Conservation (phyloP, 345 rosid species). For the Physaria fendleri region DNA sequence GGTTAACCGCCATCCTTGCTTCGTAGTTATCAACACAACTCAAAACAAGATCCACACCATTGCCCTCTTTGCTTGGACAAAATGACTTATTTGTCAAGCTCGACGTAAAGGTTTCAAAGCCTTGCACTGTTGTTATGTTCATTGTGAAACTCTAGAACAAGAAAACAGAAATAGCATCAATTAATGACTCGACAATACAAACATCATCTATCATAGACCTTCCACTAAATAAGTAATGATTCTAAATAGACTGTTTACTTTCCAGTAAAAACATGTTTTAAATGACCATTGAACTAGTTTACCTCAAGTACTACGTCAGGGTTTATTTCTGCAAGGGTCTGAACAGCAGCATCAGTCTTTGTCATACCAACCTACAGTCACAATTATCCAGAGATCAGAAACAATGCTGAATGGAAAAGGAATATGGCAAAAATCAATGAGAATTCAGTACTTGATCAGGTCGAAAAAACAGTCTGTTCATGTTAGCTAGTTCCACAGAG, state of each 20-base stretch:
- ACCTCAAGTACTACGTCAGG: slow-evolving; percentile 94
- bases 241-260: neutral
- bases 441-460: slow-evolving; percentile 70
- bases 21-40: slow-evolving; percentile 97
- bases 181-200: neutral
- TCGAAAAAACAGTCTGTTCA: slow-evolving; percentile 91
- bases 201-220: too few species aligned
- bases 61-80: slow-evolving; percentile 63
- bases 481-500: slow-evolving; percentile 92
- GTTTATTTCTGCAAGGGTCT: slow-evolving; percentile 88
- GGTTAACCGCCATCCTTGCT: slow-evolving; percentile 97
- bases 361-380: slow-evolving; percentile 80
- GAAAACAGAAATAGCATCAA: neutral
- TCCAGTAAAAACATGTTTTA: neutral
- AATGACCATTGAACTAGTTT: neutral
- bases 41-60: slow-evolving; percentile 88
- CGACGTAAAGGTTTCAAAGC: slow-evolving; percentile 79
- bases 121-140: slow-evolving; percentile 91
- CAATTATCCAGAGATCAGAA: neutral
- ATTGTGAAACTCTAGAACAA: slow-evolving; percentile 70
- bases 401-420: neutral
- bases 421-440: neutral
- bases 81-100: slow-evolving; percentile 67
- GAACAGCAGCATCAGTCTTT: slow-evolving; percentile 98
- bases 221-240: too few species aligned